These are phyloP conservation scores for Porodaedalea pini DNA, from an alignment of 1,284 basidiomycete species.

Conservation along the genomic window DNA sequence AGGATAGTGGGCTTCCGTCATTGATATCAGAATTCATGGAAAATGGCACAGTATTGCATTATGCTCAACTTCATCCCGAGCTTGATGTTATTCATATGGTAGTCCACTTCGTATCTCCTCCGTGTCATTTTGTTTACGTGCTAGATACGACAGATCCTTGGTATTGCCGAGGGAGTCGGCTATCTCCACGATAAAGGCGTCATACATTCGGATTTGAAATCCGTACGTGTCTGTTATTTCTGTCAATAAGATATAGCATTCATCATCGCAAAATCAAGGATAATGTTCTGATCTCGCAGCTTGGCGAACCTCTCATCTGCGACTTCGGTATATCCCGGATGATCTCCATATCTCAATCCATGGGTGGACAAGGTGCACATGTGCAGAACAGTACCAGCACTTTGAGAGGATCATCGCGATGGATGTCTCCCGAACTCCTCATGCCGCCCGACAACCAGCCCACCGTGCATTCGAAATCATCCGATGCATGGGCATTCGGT, in stretches of 20 bases:
- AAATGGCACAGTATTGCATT: slow-evolving; percentile 3
- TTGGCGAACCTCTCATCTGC: not conserved
- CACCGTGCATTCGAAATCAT: not conserved
- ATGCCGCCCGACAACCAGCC: not conserved
- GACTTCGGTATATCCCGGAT: slow-evolving; percentile 7
- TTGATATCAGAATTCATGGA: slow-evolving; percentile 15
- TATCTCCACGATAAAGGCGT: slow-evolving; percentile 6
- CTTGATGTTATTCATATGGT: not conserved
- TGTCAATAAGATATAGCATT: no score
- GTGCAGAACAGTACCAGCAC: not conserved
- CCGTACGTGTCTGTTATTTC: not conserved
- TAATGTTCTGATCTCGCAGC: slow-evolving; percentile 4
- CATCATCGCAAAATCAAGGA: not conserved
- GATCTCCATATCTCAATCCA: not conserved
- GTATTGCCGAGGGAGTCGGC: not conserved
- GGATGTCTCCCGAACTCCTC: slow-evolving; percentile 8
- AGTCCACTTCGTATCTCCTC: not conserved
- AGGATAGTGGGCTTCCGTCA: not conserved
- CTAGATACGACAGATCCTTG: not conserved
- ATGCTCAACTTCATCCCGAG: not conserved
- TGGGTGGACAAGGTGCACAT: not conserved
- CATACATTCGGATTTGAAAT: slow-evolving; percentile 17
- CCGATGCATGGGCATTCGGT: slow-evolving; percentile 7
- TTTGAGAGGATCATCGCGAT: not conserved
- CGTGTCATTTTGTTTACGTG: no score